These are phyloP conservation scores for Nothomitra cinnamomea DNA, from an alignment of 2,329 filamentous ascomycete genomes.

Conservation along the genomic window DNA sequence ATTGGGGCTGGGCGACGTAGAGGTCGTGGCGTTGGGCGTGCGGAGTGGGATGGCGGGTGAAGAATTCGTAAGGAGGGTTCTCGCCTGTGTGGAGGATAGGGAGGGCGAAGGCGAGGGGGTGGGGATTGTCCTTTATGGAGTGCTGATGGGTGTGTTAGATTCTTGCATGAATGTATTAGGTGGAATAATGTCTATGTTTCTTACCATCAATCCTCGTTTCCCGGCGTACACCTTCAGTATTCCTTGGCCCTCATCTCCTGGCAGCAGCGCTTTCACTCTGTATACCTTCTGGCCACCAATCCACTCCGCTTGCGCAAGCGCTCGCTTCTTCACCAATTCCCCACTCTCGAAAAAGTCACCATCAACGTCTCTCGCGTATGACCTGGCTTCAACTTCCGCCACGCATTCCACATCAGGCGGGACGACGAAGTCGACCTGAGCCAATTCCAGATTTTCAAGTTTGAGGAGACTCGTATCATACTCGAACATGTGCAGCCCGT, in stretches of 20 bases:
- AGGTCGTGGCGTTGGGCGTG: constrained; percentile 96
- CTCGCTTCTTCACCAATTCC: constrained; percentile 69
- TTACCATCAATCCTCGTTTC: constrained; percentile 73
- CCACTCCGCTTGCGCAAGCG: constrained; percentile 86
- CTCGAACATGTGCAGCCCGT: constrained; percentile 61
- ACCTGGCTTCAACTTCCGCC: constrained; percentile 77
- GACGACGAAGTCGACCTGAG: constrained; percentile 75
- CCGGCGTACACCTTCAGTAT: constrained; percentile 85
- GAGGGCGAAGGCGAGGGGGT: constrained; percentile 76
- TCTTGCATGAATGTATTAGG: not conserved
- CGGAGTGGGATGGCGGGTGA: constrained; percentile 83
- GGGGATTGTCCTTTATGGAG: constrained; percentile 88
- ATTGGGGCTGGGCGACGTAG: constrained; percentile 93
- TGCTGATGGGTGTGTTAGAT: constrained; percentile 31
- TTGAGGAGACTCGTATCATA: constrained; percentile 79
- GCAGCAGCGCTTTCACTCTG: constrained; percentile 80
- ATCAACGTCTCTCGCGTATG: constrained; percentile 65
- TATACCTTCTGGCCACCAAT: constrained; percentile 73
- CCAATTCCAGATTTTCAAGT: constrained; percentile 84
- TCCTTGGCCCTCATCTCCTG: constrained; percentile 79
- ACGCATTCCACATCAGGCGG: constrained; percentile 81
- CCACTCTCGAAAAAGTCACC: constrained; percentile 90
- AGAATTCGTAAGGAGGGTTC: constrained; percentile 87
- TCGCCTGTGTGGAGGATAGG: constrained; percentile 80
- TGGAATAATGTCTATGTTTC: constrained; percentile 8